Conservation (phyloP, 2,329 filamentous ascomycete genomes). For the Fusarium tricinctum region DNA sequence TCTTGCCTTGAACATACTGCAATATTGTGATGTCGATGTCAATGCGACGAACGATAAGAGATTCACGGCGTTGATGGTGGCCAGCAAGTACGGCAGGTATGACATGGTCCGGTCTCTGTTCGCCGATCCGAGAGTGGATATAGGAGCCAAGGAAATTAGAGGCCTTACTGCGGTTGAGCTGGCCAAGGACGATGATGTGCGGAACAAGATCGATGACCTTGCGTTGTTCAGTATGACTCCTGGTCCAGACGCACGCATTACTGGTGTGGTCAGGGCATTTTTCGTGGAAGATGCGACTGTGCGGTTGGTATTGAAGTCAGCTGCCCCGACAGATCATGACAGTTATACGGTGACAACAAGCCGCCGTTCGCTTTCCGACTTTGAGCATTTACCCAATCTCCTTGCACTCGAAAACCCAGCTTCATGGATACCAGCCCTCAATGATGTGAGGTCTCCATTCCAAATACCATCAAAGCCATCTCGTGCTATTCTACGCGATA, state of each 20-base stretch:
- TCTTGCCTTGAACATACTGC: constrained; percentile 80
- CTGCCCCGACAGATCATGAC: constrained; percentile 82
- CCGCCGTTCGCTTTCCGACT: constrained; percentile 87
- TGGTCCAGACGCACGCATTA: constrained; percentile 83
- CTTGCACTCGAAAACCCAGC: constrained; percentile 91
- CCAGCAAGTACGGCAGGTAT: constrained; percentile 96
- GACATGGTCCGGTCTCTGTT: constrained; percentile 93
- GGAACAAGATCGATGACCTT: constrained; percentile 95
- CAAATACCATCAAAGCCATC: constrained; percentile 94
- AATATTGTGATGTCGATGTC: constrained; percentile 91
- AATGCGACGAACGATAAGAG: constrained; percentile 96
- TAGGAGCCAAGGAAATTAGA: constrained; percentile 84
- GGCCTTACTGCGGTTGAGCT: constrained; percentile 95
- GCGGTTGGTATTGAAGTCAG: constrained; percentile 93
- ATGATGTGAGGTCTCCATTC: constrained; percentile 86
- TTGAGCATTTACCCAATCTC: constrained; percentile 88
- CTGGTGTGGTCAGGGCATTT: constrained; percentile 92
- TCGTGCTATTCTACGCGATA: constrained; percentile 85
- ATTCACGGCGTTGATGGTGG: constrained; percentile 97
- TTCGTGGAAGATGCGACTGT: constrained; percentile 98
- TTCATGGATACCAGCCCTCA: constrained; percentile 89
- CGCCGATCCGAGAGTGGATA: constrained; percentile 87
- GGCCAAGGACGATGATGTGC: constrained; percentile 96
- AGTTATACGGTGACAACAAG: constrained; percentile 96
- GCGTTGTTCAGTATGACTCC: constrained; percentile 82